Evolutionary conservation across 768 basidiomycete genomes (phyloP), one percentile per base, ranked within the genome.

Genomic region (Ramaria rubella): DNA sequence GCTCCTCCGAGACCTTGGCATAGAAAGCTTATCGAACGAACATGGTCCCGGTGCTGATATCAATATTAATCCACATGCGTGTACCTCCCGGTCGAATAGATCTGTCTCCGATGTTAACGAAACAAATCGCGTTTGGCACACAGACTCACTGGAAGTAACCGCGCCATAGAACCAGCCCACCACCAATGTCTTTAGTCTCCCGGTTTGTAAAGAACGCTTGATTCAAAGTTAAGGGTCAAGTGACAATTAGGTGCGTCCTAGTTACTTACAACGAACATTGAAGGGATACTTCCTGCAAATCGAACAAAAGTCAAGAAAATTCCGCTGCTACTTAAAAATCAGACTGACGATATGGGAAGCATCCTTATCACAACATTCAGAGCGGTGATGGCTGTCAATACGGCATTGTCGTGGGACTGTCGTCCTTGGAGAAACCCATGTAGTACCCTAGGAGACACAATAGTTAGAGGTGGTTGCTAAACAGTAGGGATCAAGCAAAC

Each of bases 1-100:
- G 45, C n/a, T n/a, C n/a, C n/a, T n/a, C n/a, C n/a, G 15, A 53
- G 26, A 1, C 5, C 21, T 23, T 54, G 8, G 23, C 34, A 31
- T n/a, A 23, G n/a, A 7, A 14, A 21, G 8, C 14, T 11, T 1
- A 19, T 36, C 7, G 9, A 6, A 59, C 63, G 26, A 55, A 67
- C 84, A 91, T 87, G 26, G 82, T 78, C 0, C 83, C 88, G 0
- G 87, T 87, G 0, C 83, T 81, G 46, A 89, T 86, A 59, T 91
- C 89, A 60, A 91, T 76, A 57, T 90, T 91, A 61, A 90, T 73
- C 26, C 89, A 67, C 62, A 91, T 77, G 0, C 72, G 71, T 0
- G 81, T 81, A 17, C 82, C 75, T 0, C 79, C 80, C 3, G 88
- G 87, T 21, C 89, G 76, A 12, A 89, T 77, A 0, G 85, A 86